These are phyloP conservation scores for Claviceps quebecensis DNA, from an alignment of 2,329 filamentous ascomycete species.

Conservation along the genomic window DNA sequence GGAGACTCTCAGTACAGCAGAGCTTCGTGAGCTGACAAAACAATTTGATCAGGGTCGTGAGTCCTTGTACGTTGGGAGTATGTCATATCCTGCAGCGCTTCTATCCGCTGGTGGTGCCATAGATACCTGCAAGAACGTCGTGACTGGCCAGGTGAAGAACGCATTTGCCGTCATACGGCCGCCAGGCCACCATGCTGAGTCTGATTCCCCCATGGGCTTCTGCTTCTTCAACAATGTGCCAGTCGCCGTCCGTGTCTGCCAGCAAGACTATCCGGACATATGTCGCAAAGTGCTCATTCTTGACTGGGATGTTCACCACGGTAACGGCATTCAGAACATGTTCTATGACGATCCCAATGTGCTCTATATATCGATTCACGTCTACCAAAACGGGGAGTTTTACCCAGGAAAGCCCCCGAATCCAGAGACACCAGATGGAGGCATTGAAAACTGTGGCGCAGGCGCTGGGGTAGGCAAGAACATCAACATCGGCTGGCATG, in stretches of 20 bases:
- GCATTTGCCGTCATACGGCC: conserved; percentile 91
- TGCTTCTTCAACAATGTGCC: conserved; percentile 98
- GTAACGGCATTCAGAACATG: conserved; percentile 91
- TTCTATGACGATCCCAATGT: conserved; percentile 93
- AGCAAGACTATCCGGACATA: conserved; percentile 60
- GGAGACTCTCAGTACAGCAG: conserved; percentile 38
- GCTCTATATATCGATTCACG: conserved; percentile 88
- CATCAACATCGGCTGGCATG: conserved; percentile 53
- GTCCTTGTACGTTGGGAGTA: conserved; percentile 70
- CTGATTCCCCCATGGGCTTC: conserved; percentile 76
- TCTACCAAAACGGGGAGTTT: conserved; percentile 70
- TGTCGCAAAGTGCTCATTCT: conserved; percentile 87
- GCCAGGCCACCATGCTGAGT: conserved; percentile 89
- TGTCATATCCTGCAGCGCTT: conserved; percentile 68
- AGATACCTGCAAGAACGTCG: conserved; percentile 87
- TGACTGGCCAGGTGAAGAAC: conserved; percentile 73
- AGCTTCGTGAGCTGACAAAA: conserved; percentile 54
- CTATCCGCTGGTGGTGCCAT: conserved; percentile 88
- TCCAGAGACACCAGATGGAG: conserved; percentile 43
- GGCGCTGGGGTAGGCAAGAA: conserved; percentile 45
- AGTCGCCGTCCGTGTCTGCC: conserved; percentile 79
- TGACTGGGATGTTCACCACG: conserved; percentile 74
- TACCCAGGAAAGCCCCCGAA: conserved; percentile 60
- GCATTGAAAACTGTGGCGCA: conserved; percentile 43
- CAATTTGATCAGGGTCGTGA: conserved; percentile 50